Evolutionary conservation across 306 rosid genomes (phyloP), one percentile per base, ranked within the genome.

Genomic region (Pyrus bretschneideri): DNA sequence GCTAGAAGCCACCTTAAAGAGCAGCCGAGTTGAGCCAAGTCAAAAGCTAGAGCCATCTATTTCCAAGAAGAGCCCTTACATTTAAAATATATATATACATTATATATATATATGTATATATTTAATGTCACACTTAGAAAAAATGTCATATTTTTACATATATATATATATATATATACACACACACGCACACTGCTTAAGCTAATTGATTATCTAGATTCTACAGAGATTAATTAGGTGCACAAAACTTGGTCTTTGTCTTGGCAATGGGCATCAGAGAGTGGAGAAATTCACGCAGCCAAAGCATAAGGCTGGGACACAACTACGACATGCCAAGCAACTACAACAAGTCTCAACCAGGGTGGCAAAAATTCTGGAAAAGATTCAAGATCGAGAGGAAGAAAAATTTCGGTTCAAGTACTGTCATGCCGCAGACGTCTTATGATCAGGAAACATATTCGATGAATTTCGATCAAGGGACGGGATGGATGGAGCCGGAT

Each of bases 381-480:
- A 88, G 87, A 27, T 59, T 89, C 75, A 88, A 67, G 75, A 84
- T 77, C 54, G 74, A 85, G 27, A 86, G 73, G 79, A 83, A 75
- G 78, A 83, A 64, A 71, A 80, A 69, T 9, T 78, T 82, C 54
- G 42, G 67, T 75, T 83, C 87, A 79, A 64, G 46, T 40, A 33
- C 75, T 18, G 58, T 61, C 19, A 22, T n/a, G 18, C 14, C 67
- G 44, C 87, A 51, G 21, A 79, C 83, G 71, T 29, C 82, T 7
- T 89, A 86, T 80, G 89, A 88, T 80, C 75, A 31, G 21, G 81
- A 81, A 29, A 78, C 88, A 25, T 88, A 92, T 62, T 84, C 84
- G 2, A 83, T 80, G 85, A 92, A 92, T 75, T 89, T 87, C 33
- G 93, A 92, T 85, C 85, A 81, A 38, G 90, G 90, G 59, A 78